Evolutionary conservation across 345 rosid genomes (phyloP).

Genomic region (Sonneratia alba): DNA sequence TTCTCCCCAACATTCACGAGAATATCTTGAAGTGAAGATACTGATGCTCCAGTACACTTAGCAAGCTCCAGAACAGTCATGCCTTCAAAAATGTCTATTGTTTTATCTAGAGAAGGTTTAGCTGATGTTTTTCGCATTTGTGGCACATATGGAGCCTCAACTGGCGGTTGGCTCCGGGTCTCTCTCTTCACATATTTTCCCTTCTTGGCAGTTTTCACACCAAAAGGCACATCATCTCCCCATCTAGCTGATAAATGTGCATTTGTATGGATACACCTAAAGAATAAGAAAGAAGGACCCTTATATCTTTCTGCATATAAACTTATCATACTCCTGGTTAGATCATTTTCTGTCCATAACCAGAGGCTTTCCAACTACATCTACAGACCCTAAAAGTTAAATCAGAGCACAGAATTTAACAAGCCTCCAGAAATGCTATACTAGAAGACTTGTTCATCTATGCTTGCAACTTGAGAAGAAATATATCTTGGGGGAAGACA

Average conservation of each 20-base stretch:
- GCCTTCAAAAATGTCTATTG: conserved; percentile 75
- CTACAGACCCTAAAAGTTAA: background rate
- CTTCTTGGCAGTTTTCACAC: conserved; percentile 44
- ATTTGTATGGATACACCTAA: conserved; percentile 58
- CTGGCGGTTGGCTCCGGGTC: conserved; percentile 42
- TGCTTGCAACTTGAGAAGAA: background rate
- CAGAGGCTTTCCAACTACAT: background rate
- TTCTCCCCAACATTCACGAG: conserved; percentile 76
- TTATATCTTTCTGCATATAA: background rate
- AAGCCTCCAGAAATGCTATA: background rate
- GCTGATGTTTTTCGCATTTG: conserved; percentile 41
- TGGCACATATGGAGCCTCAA: conserved; percentile 72
- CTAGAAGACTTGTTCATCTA: background rate
- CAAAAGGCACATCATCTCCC: conserved; percentile 32
- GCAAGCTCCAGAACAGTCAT: conserved; percentile 73
- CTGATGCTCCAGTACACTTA: conserved; percentile 50
- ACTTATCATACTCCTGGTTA: background rate
- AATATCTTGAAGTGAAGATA: conserved; percentile 50
- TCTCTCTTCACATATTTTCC: conserved; percentile 43
- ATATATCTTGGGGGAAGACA: background rate
- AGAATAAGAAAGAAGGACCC: conserved; percentile 4
- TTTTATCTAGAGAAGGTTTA: conserved; percentile 46
- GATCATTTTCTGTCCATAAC: background rate
- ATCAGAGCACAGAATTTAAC: background rate
- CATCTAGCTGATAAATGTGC: conserved; percentile 37